Percentiles rank a stretch among this genome's conserved stretches.
Conservation (phyloP, 768 basidiomycete species). For the Rhodotorula diobovata region DNA sequence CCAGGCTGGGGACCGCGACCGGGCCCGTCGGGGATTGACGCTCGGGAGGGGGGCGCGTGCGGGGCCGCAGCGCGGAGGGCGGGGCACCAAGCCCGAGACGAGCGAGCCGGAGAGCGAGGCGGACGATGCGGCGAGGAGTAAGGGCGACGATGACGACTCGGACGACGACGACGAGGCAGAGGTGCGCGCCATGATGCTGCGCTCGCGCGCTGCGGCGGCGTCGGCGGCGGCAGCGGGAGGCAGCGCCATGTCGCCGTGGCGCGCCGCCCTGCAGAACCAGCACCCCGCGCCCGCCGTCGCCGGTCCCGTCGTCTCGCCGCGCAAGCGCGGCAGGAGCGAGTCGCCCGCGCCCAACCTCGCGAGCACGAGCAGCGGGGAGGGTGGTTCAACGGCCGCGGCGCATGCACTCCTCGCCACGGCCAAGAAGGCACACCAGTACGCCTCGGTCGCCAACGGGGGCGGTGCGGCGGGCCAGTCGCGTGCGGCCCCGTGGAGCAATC, state of each 20-base stretch:
- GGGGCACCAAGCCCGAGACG: too few relatives aligned
- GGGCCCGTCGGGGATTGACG: background rate
- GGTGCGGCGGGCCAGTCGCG: background rate
- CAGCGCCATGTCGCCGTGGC: background rate
- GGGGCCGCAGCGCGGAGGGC: background rate
- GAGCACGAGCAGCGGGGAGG: slow-evolving; percentile 4
- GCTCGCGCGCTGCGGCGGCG: background rate
- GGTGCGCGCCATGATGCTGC: background rate
- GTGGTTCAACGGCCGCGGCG: slow-evolving; percentile 20
- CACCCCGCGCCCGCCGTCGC: background rate
- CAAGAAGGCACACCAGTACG: slow-evolving; percentile 16
- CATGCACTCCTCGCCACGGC: slow-evolving; percentile 29
- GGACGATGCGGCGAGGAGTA: too few relatives aligned
- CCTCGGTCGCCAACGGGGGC: background rate
- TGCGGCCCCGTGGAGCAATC: background rate
- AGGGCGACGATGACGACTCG: slow-evolving; percentile 4
- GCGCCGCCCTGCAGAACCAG: background rate
- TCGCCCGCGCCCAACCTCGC: slow-evolving; percentile 8
- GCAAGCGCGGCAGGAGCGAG: slow-evolving; percentile 20
- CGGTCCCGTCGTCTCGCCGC: slow-evolving; percentile 7
- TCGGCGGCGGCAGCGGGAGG: background rate
- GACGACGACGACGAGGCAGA: background rate
- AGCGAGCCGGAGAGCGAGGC: background rate
- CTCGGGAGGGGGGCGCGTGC: background rate
- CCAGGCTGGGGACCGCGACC: background rate